Conservation (phyloP, 2,329 filamentous ascomycete genomes). For the Fusarium albidum region DNA sequence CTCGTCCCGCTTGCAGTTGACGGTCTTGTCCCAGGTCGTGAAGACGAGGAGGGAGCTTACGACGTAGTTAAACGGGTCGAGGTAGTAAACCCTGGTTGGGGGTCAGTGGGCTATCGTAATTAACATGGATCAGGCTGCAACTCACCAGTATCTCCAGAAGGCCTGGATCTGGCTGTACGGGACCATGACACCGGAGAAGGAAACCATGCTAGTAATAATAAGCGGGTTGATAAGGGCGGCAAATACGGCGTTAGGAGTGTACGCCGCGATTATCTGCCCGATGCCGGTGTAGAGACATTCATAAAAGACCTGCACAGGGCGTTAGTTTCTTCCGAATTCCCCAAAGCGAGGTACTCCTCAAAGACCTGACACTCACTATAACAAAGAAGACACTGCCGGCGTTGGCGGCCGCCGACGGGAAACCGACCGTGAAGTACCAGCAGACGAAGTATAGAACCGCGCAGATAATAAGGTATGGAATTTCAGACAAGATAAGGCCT, state of each 20-base stretch:
- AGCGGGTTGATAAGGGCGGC: constrained; percentile 9
- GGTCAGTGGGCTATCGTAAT: no score
- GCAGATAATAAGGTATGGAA: constrained; percentile 49
- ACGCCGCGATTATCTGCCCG: constrained; percentile 10
- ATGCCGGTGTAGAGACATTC: constrained; percentile 47
- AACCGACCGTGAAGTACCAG: constrained; percentile 56
- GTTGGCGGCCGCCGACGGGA: constrained; percentile 42
- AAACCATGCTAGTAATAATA: no score
- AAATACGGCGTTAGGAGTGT: constrained; percentile 5
- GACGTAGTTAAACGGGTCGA: constrained; percentile 71
- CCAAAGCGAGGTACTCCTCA: no score
- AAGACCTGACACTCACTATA: no score
- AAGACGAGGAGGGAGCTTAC: constrained; percentile 65
- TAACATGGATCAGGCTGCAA: no score
- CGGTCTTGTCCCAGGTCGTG: constrained; percentile 53
- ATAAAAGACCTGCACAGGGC: no score
- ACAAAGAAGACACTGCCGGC: no score
- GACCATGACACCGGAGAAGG: constrained; percentile 79
- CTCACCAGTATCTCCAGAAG: constrained; percentile 77
- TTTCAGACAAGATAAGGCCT: no score
- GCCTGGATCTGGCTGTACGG: constrained; percentile 67
- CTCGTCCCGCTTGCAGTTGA: constrained; percentile 58
- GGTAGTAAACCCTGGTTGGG: constrained; percentile 68
- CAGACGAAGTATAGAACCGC: constrained; percentile 54
- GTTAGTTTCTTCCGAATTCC: no score